Conservation (phyloP, 106 monocot species). For the Vanilla planifolia region DNA sequence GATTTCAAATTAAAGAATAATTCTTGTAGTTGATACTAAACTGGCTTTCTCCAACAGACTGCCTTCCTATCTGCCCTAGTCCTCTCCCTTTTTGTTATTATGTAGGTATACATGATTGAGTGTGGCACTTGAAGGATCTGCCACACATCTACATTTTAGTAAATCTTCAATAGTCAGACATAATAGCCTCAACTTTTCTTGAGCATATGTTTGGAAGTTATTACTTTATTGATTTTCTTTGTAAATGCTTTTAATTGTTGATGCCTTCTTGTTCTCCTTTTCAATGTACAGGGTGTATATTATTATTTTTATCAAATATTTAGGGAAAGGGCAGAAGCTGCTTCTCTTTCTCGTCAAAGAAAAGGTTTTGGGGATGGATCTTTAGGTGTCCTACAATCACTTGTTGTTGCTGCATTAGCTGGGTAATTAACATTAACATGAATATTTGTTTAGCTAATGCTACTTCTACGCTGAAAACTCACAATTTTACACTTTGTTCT, state of each 20-base stretch:
- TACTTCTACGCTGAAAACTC: not conserved
- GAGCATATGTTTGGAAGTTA: too few relatives aligned
- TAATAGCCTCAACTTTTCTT: too few relatives aligned
- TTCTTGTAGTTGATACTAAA: too few relatives aligned
- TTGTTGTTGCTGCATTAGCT: constrained; percentile 75
- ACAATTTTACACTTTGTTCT: not conserved
- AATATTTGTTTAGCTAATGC: constrained; percentile 1
- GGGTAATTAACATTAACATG: constrained; percentile 39
- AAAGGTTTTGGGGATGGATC: constrained; percentile 91
- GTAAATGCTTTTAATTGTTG: not conserved
- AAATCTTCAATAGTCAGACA: too few relatives aligned
- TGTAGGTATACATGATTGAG: too few relatives aligned
- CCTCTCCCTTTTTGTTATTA: too few relatives aligned
- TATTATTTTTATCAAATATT: constrained; percentile 98
- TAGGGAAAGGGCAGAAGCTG: constrained; percentile 70
- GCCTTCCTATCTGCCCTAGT: too few relatives aligned
- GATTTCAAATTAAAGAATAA: too few relatives aligned
- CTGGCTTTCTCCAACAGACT: too few relatives aligned
- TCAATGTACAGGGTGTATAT: constrained; percentile 78
- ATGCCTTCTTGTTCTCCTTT: not conserved
- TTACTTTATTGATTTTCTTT: too few relatives aligned
- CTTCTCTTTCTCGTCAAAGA: constrained; percentile 49
- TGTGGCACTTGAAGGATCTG: too few relatives aligned
- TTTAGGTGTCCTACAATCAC: constrained; percentile 84
- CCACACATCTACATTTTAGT: too few relatives aligned